Percentiles rank a stretch among this genome's conserved stretches.
These are phyloP conservation scores for Aspergillaceae sp. DNA, from an alignment of 2,329 filamentous ascomycete species.

Conservation along the genomic window DNA sequence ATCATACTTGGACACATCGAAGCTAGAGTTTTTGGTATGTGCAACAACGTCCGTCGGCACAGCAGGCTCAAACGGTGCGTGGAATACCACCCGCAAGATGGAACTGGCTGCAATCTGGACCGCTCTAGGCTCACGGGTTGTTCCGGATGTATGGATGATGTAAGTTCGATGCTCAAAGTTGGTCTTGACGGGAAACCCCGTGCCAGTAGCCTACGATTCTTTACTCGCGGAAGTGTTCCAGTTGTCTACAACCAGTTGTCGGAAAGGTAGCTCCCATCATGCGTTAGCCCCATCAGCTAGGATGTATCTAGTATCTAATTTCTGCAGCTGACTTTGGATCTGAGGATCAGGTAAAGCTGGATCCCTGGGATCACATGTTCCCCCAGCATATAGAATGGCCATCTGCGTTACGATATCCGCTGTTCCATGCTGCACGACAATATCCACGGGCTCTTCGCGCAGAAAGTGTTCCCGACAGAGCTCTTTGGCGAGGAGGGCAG, in stretches of 20 bases:
- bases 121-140: constrained; percentile 15
- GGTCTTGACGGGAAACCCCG: constrained; percentile 1
- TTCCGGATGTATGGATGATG: constrained; percentile 15
- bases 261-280: not conserved
- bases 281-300: constrained; percentile 5
- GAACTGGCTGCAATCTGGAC: constrained; percentile 15
- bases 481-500: constrained; percentile 2
- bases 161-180: constrained; percentile 8
- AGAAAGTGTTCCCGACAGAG: not conserved
- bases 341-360: constrained; percentile 11
- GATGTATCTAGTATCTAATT: constrained; percentile 4
- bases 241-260: not conserved
- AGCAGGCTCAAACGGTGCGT: constrained; percentile 12
- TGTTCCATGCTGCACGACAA: constrained; percentile 11
- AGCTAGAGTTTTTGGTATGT: constrained; percentile 15
- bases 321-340: constrained; percentile 8
- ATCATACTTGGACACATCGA: constrained; percentile 18
- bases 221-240: not conserved
- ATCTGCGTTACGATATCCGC: constrained; percentile 14
- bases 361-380: constrained; percentile 15
- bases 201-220: not conserved
- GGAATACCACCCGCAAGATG: constrained; percentile 13
- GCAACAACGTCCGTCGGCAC: constrained; percentile 8
- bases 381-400: constrained; percentile 16
- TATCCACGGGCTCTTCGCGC: constrained; percentile 12